These are phyloP conservation scores for Alternaria sp. DNA, from an alignment of 2,329 filamentous ascomycete genomes.

Conservation along the genomic window DNA sequence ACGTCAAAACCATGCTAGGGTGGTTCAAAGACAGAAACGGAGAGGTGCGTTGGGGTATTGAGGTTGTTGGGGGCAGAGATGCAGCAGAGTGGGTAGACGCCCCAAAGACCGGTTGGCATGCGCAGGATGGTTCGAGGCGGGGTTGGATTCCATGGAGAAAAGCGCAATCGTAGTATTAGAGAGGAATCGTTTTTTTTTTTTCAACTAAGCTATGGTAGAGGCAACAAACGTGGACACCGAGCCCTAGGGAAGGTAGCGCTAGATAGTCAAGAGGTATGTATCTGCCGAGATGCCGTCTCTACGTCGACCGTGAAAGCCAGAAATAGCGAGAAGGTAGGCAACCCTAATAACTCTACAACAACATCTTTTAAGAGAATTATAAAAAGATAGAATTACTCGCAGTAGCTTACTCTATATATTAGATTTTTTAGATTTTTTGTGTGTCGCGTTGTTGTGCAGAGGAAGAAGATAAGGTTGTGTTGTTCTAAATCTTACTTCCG, in stretches of 20 bases:
- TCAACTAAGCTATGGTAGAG: not conserved
- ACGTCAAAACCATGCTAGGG: conserved; percentile 22
- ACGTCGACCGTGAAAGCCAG: too few species aligned
- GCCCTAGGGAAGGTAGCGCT: not conserved
- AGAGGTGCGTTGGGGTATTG: conserved; percentile 29
- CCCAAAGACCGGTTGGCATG: conserved; percentile 10
- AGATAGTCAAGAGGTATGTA: not conserved
- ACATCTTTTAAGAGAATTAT: too few species aligned
- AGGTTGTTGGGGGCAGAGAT: conserved; percentile 27
- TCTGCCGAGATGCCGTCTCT: not conserved
- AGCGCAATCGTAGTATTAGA: conserved; percentile 6
- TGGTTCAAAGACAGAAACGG: conserved; percentile 31
- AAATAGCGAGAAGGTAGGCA: too few species aligned
- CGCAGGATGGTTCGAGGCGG: not conserved
- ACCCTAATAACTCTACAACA: too few species aligned
- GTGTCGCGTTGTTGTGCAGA: too few species aligned
- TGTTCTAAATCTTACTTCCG: too few species aligned
- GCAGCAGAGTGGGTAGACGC: conserved; percentile 25
- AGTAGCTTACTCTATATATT: too few species aligned
- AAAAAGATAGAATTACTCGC: too few species aligned
- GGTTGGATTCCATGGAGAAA: not conserved
- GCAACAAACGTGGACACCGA: not conserved
- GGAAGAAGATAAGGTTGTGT: too few species aligned
- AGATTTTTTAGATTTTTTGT: too few species aligned
- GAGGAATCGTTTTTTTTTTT: conserved; percentile 11